A percentile compares a stretch with the other conserved stretches of the same genome.
phyloP scores from a whole-genome alignment of 2,329 filamentous ascomycete genomes.

The Aspergillus oerlinghausenensis region DNA sequence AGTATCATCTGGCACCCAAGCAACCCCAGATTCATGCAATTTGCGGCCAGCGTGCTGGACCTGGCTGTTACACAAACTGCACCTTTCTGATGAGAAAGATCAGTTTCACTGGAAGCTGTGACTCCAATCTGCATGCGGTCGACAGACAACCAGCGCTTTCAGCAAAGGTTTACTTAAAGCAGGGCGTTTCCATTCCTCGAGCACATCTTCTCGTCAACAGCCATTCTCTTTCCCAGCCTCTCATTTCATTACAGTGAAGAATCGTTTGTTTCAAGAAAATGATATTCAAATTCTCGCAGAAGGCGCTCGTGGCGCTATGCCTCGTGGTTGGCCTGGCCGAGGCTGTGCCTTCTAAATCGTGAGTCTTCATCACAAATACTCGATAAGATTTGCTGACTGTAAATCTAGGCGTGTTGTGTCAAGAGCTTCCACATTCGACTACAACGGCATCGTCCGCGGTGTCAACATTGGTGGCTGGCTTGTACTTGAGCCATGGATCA shows the following conservation, averaged over 20 bases:
- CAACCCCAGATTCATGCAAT: not conserved
- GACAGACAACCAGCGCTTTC: conserved; percentile 4
- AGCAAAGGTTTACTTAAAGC: conserved; percentile 28
- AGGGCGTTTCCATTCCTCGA: conserved; percentile 24
- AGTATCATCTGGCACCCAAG: not conserved
- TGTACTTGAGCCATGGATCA: conserved; percentile 62
- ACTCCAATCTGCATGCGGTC: conserved; percentile 17
- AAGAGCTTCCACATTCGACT: conserved; percentile 46
- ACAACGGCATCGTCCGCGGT: conserved; percentile 56
- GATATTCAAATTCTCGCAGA: conserved; percentile 21
- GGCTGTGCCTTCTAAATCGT: not conserved
- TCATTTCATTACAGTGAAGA: conserved; percentile 27
- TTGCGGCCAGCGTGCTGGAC: not conserved
- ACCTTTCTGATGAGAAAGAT: not conserved
- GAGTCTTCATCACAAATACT: not conserved
- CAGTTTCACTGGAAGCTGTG: not conserved
- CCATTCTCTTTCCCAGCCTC: conserved; percentile 21
- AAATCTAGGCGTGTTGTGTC: conserved; percentile 21
- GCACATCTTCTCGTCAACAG: conserved; percentile 13
- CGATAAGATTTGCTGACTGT: conserved; percentile 1
- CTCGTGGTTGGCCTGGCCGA: conserved; percentile 15
- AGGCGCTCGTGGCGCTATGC: conserved; percentile 24
- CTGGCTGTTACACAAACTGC: not conserved
- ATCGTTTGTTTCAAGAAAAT: conserved; percentile 17
- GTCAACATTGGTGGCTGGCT: conserved; percentile 65